Conservation (phyloP, 495 filamentous ascomycete species). For the Penicillium angulare region DNA sequence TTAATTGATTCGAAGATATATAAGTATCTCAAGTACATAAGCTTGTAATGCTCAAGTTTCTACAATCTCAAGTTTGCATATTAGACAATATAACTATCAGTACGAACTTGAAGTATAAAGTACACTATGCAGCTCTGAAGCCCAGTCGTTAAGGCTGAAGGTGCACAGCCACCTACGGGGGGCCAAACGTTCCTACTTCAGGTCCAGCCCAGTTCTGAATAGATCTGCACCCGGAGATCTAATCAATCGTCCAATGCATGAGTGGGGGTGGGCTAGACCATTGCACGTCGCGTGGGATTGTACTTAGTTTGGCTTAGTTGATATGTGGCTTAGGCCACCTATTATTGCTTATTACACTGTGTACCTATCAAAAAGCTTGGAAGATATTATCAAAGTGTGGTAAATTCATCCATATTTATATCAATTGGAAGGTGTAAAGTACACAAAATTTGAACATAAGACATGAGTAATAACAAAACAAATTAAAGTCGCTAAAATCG, state of each 20-base stretch:
- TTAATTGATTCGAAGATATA: no score
- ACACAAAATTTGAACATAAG: slow-evolving; percentile 4
- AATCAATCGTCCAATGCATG: neutral
- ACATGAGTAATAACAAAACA: neutral
- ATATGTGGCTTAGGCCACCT: no score
- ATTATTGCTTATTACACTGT: no score
- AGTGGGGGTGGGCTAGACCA: neutral
- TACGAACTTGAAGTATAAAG: no score
- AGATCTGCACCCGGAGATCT: neutral
- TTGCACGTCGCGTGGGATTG: neutral
- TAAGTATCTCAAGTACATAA: no score
- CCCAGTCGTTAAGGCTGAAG: neutral
- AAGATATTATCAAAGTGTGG: neutral
- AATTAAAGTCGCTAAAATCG: slow-evolving; percentile 9
- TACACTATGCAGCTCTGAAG: no score
- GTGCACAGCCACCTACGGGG: no score
- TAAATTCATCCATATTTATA: neutral
- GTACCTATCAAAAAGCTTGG: no score
- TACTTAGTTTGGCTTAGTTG: neutral
- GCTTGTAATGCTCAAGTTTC: no score
- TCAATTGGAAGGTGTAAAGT: neutral
- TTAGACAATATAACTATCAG: no score
- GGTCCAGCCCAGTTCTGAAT: neutral
- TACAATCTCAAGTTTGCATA: no score
- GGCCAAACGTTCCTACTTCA: neutral